Base-by-base conservation (phyloP, 2,329 filamentous ascomycete species). In the Nemania serpens region DNA sequence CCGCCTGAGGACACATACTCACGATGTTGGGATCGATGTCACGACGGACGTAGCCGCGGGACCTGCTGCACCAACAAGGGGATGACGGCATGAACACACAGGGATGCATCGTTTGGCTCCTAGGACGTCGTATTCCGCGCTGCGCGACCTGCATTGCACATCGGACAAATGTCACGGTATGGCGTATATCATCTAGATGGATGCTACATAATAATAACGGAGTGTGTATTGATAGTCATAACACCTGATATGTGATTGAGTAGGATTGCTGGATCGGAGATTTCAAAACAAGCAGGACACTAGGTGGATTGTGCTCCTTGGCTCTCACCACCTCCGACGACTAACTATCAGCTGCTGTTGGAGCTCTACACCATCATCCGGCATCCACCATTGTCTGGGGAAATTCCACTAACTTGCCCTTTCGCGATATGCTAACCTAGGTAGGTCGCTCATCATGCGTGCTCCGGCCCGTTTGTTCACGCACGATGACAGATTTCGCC, bases 91-190 rank as follows among this genome's bases (percentile, higher is more conserved):
- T 59, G 62, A 58, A 64, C 58, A 49, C 42, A 42, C 43, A 39
- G 22, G 29, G n/a, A 17, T 55, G 39, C 61, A 52, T 61, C 61
- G 46, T 42, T 54, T 58, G 61, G 51, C 42, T 49, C 46, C 25
- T 47, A 59, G 48, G 46, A 55, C 53, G 63, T 65, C 53, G 60
- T 54, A 60, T 65, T 65, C 63, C 57, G 60, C 57, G 46, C 47
- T 47, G 43, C 54, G 47, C 53, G 59, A 47, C 62, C 62, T 63
- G 59, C 60, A 59, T 57, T 41, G 54, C 57, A 49, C 50, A 63
- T 57, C 54, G 54, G 55, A 56, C 36, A 48, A 22, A 61, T 63
- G 54, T 51, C 41, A 63, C 57, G 41, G 45, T 58, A 63, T 55
- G 52, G 61, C 58, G 61, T 60, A 63, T 2, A 47, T 39, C 36